Conservation (phyloP, 2,329 filamentous ascomycete species). For the Trichoderma sp. region DNA sequence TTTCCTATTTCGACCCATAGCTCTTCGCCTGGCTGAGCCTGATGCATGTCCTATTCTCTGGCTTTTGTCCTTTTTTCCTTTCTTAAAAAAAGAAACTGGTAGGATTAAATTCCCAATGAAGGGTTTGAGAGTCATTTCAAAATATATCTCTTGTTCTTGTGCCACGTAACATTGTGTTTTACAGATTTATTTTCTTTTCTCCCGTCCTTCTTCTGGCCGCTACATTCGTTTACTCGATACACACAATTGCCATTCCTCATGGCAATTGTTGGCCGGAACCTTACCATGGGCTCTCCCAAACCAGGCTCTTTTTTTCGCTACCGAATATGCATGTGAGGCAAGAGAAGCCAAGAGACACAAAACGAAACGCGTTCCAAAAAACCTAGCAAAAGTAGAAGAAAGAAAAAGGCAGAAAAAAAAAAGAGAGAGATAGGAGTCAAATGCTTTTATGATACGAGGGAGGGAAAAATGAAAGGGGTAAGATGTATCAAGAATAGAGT, state of each 20-base stretch:
- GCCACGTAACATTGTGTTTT: neutral
- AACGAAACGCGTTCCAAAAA: neutral
- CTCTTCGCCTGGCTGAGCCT: neutral
- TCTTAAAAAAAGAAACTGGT: too few relatives aligned
- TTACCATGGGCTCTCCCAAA: neutral
- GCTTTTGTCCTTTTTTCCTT: neutral
- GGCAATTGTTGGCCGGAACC: constrained; percentile 7
- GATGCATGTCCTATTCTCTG: neutral
- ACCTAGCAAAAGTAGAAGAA: neutral
- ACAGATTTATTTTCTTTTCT: neutral
- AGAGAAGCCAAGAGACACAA: neutral
- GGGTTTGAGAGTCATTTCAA: neutral
- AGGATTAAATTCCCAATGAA: neutral
- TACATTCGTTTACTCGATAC: constrained; percentile 11
- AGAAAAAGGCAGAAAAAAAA: neutral
- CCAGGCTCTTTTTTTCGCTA: neutral
- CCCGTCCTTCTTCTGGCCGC: neutral
- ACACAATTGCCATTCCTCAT: constrained; percentile 1
- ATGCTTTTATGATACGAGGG: constrained; percentile 6
- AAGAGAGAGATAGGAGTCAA: neutral
- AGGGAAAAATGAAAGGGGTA: neutral
- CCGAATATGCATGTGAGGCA: neutral
- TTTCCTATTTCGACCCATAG: neutral
- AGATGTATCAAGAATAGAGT: neutral
- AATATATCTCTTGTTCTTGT: neutral